Conservation (phyloP, 805 yeast species). For the Candida jianshihensis region DNA sequence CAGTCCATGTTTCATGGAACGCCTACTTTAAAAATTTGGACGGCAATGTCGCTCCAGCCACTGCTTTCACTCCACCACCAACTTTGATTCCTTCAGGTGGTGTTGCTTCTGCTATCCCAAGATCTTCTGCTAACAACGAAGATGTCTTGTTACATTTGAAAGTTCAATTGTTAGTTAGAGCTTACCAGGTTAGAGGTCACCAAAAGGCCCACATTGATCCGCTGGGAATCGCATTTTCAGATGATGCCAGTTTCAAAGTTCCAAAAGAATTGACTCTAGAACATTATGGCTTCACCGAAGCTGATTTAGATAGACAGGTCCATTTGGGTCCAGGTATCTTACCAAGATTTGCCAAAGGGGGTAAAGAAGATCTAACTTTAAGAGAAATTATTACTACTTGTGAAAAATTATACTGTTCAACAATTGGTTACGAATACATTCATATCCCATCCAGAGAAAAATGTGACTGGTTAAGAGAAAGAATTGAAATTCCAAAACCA, state of each 20-base stretch:
- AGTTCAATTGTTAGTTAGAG: conserved; percentile 93
- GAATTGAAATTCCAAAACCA: conserved; percentile 89
- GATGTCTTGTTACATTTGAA: conserved; percentile 81
- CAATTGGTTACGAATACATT: conserved; percentile 91
- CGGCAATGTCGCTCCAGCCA: conserved; percentile 57
- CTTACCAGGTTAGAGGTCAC: conserved; percentile 98
- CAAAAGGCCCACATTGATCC: conserved; percentile 94
- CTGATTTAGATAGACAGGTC: conserved; percentile 76
- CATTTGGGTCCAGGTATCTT: conserved; percentile 96
- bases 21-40: conserved; percentile 92
- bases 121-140: conserved; percentile 34
- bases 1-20: conserved; percentile 96
- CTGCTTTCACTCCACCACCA: conserved; percentile 90
- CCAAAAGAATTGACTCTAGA: conserved; percentile 90
- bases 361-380: conserved; percentile 56
- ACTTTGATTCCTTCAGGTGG: conserved; percentile 78
- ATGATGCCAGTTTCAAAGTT: conserved; percentile 39
- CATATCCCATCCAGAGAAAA: conserved; percentile 93
- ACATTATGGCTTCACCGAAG: conserved; percentile 84
- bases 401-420: conserved; percentile 79
- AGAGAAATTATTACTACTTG: conserved; percentile 72
- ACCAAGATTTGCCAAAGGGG: conserved; percentile 75
- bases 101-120: conserved; percentile 53
- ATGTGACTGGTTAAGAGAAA: conserved; percentile 98
- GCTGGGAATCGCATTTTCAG: conserved; percentile 83